phyloP scores from a whole-genome alignment of 495 filamentous ascomycete species.

The Articulospora tetracladia region DNA sequence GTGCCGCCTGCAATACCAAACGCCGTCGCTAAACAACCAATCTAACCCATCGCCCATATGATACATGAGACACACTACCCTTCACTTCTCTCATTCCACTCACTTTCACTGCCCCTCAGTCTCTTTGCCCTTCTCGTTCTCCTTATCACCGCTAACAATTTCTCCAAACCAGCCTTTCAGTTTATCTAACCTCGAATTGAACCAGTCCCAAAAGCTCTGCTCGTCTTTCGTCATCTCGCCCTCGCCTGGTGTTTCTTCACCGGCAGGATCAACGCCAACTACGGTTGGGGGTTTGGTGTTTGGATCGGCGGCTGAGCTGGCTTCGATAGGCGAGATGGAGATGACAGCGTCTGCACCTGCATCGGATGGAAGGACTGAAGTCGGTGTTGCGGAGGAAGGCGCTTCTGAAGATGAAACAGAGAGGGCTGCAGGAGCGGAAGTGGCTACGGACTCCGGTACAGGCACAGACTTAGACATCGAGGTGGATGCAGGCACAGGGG shows the following conservation, averaged over 20 bases:
- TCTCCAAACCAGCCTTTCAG: conserved; percentile 29
- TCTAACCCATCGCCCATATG: background rate
- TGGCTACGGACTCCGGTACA: background rate
- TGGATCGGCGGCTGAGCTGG: conserved; percentile 18
- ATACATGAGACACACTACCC: background rate
- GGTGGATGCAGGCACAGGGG: background rate
- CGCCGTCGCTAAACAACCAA: too few species aligned
- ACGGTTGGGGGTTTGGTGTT: conserved; percentile 12
- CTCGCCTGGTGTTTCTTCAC: conserved; percentile 11
- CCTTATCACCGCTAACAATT: conserved; percentile 27
- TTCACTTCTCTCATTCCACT: background rate
- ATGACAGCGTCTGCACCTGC: conserved; percentile 13
- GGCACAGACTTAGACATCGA: too few species aligned
- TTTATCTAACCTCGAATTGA: conserved; percentile 39
- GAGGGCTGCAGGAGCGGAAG: background rate
- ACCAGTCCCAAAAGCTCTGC: conserved; percentile 45
- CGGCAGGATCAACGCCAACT: conserved; percentile 18
- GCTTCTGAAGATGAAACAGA: background rate
- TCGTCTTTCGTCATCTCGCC: conserved; percentile 23
- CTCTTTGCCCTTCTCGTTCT: conserved; percentile 1
- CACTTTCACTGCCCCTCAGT: background rate
- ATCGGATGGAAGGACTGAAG: background rate
- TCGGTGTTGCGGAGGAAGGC: background rate
- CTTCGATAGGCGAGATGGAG: conserved; percentile 25
- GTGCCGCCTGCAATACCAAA: too few species aligned